Conservation (phyloP, 2,329 filamentous ascomycete species). For the Fusarium pilosicola region DNA sequence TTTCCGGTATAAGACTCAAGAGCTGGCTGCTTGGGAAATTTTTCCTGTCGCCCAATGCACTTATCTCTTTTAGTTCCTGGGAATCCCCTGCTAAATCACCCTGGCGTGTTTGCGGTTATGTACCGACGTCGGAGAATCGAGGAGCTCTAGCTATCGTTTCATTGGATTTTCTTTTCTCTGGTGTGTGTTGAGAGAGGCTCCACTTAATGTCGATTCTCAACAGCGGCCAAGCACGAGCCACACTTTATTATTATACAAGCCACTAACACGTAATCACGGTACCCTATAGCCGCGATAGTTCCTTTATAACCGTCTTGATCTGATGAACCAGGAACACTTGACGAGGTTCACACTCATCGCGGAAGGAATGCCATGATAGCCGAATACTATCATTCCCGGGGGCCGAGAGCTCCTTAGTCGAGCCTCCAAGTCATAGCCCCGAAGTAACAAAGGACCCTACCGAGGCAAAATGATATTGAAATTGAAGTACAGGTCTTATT, state of each 20-base stretch:
- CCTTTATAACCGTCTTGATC: background rate
- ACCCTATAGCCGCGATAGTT: slow-evolving; percentile 9
- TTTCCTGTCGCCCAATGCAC: slow-evolving; percentile 34
- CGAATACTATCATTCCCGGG: background rate
- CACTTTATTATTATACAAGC: background rate
- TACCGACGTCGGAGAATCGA: slow-evolving; percentile 42
- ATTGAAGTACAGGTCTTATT: background rate
- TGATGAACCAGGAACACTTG: background rate
- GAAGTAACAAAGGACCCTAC: background rate
- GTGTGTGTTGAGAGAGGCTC: background rate
- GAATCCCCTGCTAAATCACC: slow-evolving; percentile 28
- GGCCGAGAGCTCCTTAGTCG: background rate
- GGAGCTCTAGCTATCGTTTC: slow-evolving; percentile 12
- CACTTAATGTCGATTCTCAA: slow-evolving; percentile 7
- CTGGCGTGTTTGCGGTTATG: slow-evolving; percentile 26
- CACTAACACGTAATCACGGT: background rate
- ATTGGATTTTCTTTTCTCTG: slow-evolving; percentile 11
- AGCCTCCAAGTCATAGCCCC: background rate
- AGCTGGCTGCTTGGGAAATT: slow-evolving; percentile 38
- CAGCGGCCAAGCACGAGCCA: slow-evolving; percentile 1
- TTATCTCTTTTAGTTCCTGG: slow-evolving; percentile 31
- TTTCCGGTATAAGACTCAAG: slow-evolving; percentile 20
- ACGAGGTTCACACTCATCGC: background rate
- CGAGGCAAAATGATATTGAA: too few relatives aligned
- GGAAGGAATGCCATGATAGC: background rate